A percentile compares a stretch with the other conserved stretches of the same genome.
phyloP scores from a whole-genome alignment of 2,329 filamentous ascomycete species.

The Epichloe aotearoae region DNA sequence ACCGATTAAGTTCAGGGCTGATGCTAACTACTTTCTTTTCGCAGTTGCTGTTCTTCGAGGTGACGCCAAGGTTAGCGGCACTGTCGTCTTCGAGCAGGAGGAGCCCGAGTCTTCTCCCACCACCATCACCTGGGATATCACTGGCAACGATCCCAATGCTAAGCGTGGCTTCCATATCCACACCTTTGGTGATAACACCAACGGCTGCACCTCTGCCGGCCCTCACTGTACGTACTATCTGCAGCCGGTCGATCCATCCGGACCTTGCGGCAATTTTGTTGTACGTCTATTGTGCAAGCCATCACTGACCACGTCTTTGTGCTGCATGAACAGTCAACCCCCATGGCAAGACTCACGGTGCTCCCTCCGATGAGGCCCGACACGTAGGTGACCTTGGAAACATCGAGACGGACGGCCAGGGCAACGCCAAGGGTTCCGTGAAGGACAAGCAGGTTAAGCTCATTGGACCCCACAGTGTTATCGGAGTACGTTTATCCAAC shows the following conservation, averaged over 20 bases:
- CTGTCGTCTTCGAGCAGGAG: slow-evolving; percentile 94
- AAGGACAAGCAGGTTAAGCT: slow-evolving; percentile 81
- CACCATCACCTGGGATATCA: slow-evolving; percentile 83
- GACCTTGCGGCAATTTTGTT: neutral
- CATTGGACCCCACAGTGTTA: slow-evolving; percentile 87
- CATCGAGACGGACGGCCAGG: slow-evolving; percentile 87
- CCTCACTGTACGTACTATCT: slow-evolving; percentile 68
- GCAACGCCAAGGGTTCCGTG: slow-evolving; percentile 72
- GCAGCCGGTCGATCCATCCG: slow-evolving; percentile 7
- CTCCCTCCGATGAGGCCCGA: slow-evolving; percentile 66
- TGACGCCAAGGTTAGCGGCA: slow-evolving; percentile 90
- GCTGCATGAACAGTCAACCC: slow-evolving; percentile 67
- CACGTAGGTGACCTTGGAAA: slow-evolving; percentile 98
- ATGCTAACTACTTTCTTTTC: slow-evolving; percentile 7
- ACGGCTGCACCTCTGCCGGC: slow-evolving; percentile 95
- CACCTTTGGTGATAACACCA: slow-evolving; percentile 99
- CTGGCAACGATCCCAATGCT: slow-evolving; percentile 84
- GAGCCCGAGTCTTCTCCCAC: slow-evolving; percentile 67
- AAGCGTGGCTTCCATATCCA: slow-evolving; percentile 98
- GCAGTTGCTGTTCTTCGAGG: slow-evolving; percentile 92
- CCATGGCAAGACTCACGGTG: slow-evolving; percentile 80
- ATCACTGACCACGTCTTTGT: neutral
- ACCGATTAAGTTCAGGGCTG: slow-evolving; percentile 2
- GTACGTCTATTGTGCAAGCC: neutral
- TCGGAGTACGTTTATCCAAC: slow-evolving; percentile 56